Evolutionary conservation across 331 rosid genomes (phyloP), one percentile per base, ranked within the genome.

Genomic region (Acacia pycnantha): DNA sequence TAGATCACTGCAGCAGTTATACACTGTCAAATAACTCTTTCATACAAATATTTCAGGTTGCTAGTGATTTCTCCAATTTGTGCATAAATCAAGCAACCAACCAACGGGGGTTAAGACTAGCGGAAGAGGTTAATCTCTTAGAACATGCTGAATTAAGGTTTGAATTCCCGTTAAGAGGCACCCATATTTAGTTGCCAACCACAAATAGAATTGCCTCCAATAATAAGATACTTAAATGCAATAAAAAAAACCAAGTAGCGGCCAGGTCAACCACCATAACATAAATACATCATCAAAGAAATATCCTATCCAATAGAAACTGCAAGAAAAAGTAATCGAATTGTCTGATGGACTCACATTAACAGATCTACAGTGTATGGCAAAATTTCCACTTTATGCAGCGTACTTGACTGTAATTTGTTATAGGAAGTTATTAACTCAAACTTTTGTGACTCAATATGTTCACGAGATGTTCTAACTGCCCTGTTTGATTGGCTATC

Each of bases 261-360:
- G 80, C 64, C 54, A 54, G 29, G 79, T 76, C 76, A 71, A 65
- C 50, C 44, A 13, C 58, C 11, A 81, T 50, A 59, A 71, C 47
- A 9, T 80, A 62, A 41, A 33, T 21, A 40, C 13, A 53, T 53
- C 31, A 58, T 77, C 79, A 77, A 50, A 58, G 27, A 40, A 16
- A 48, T 3, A 19, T 10, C 68, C 70, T 70, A 51, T 68, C 24
- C 47, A 33, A 29, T 33, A 16, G 47, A 73, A n/a, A 51, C 29
- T 59, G 44, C 54, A 79, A 79, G 47, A n/a, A 40, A 78, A 62
- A 72, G 70, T 24, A 65, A 80, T 21, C 29, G 8, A 73, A 44
- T 29, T 62, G 59, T 48, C 53, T 78, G 77, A 48, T 37, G 73
- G 70, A 15, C 68, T 61, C 62, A 51, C 41, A 67, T 47, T 61